Percentiles rank a stretch among this genome's conserved stretches.
phyloP scores from a whole-genome alignment of 257 asterid species.

The Solanum megistacrolobum region DNA sequence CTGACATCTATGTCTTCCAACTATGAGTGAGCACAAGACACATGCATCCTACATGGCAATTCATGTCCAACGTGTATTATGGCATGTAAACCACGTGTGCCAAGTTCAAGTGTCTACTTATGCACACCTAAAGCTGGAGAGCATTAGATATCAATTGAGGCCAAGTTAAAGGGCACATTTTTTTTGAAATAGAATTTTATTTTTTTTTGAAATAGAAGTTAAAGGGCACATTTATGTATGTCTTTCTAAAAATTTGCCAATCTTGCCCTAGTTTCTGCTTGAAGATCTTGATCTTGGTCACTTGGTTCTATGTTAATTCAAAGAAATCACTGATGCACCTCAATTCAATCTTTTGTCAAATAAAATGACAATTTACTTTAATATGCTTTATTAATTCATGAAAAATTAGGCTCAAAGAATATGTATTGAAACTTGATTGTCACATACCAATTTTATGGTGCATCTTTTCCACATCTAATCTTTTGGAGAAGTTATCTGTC shows the following conservation, averaged over 20 bases:
- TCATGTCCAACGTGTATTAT: not conserved
- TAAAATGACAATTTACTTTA: not conserved
- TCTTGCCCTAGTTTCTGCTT: not conserved
- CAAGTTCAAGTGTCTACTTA: not conserved
- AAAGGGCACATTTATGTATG: no score
- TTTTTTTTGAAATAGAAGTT: no score
- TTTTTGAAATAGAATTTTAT: no score
- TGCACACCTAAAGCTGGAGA: not conserved
- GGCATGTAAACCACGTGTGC: not conserved
- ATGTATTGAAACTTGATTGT: not conserved
- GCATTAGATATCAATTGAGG: not conserved
- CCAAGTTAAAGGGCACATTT: not conserved
- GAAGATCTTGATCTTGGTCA: not conserved
- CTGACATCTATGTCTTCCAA: not conserved
- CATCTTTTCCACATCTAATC: not conserved
- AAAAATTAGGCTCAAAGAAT: not conserved
- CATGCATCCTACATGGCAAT: not conserved
- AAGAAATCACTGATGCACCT: not conserved
- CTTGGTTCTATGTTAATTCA: not conserved
- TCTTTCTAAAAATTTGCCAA: not conserved
- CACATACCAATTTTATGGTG: not conserved
- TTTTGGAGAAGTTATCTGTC: not conserved
- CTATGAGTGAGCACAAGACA: not conserved
- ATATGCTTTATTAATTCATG: not conserved
- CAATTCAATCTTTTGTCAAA: not conserved